phyloP scores from a whole-genome alignment of 176 grass and related monocot species.

The Avena eriantha region DNA sequence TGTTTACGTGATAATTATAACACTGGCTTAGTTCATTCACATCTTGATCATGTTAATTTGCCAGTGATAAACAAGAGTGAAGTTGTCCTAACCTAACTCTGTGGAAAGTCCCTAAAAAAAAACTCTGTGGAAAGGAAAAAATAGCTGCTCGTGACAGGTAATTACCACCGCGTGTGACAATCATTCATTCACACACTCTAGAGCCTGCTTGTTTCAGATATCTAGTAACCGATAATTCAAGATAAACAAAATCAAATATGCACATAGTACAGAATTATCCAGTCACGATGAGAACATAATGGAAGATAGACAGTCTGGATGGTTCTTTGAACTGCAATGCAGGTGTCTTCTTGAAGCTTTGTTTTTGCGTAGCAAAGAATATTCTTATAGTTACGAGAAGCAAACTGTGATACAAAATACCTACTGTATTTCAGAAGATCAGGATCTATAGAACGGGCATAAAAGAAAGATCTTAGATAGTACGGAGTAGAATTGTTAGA shows the following conservation, averaged over 20 bases:
- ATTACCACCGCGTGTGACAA: background rate
- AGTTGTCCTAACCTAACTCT: constrained; percentile 11
- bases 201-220: constrained; percentile 27
- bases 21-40: background rate
- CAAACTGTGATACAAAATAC: constrained; percentile 2
- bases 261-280: constrained; percentile 5
- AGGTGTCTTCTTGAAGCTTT: background rate
- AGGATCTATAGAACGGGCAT: background rate
- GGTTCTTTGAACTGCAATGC: background rate
- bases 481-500: background rate
- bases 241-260: constrained; percentile 17
- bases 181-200: background rate
- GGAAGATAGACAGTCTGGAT: constrained; percentile 2
- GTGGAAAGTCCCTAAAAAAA: too few species aligned
- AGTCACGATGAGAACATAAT: constrained; percentile 5
- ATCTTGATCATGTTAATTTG: constrained; percentile 3
- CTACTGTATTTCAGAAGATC: background rate
- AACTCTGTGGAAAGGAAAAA: constrained; percentile 19
- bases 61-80: constrained; percentile 13
- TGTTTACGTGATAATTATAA: constrained; percentile 25
- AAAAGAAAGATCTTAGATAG: constrained; percentile 15
- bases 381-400: constrained; percentile 25
- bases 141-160: background rate
- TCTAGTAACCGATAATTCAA: constrained; percentile 6
- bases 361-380: background rate